Base-by-base conservation (phyloP, 768 basidiomycete species). In the Leccinellum albellum region DNA sequence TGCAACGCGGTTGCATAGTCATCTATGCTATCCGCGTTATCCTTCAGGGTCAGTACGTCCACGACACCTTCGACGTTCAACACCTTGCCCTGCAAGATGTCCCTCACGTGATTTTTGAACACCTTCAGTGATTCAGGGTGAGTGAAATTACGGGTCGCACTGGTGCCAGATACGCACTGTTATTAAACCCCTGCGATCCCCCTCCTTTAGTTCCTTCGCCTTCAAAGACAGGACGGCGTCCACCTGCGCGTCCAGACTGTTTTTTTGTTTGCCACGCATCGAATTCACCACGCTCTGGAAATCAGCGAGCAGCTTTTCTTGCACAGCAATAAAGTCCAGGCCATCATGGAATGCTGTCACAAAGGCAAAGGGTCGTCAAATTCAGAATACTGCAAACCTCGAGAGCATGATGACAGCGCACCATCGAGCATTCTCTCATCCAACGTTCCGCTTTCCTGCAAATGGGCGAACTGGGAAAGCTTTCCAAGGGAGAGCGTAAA, bases 401-500 rank as follows among this genome's bases (percentile, higher is more conserved):
- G 37, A 20, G 26, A 54, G 32, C 3, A 12, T 7, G n/a, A 6
- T 3, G 42, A 9, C 49, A 67, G 12, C 74, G 51, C 67, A 86
- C 89, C 80, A 67, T 84, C 85, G 14, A 89, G 74, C 55, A 75
- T 74, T 31, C 66, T 66, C 54, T 85, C 82, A 42, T 88, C 83
- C 15, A 74, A 56, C 2, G 73, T 55, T 15, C 68, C 70, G 29
- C 60, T 59, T 62, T 86, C 87, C 58, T 79, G 74, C 60, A 78
- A 63, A 51, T 80, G 75, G 7, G 89, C 89, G 14, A 97, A 76
- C 64, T 91, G 84, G 0, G 88, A 77, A 12, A 98, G 81, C 71
- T 98, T 98, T 21, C 91, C 91, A 26, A 98, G 83, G 66, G 93
- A 94, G 54, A 95, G 82, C 82, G 92, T 87, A 47, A 98, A 77